A percentile compares a stretch with the other conserved stretches of the same genome.
These are phyloP conservation scores for Fraxinus sp. DNA, from an alignment of 305 asterid genomes.

Conservation along the genomic window DNA sequence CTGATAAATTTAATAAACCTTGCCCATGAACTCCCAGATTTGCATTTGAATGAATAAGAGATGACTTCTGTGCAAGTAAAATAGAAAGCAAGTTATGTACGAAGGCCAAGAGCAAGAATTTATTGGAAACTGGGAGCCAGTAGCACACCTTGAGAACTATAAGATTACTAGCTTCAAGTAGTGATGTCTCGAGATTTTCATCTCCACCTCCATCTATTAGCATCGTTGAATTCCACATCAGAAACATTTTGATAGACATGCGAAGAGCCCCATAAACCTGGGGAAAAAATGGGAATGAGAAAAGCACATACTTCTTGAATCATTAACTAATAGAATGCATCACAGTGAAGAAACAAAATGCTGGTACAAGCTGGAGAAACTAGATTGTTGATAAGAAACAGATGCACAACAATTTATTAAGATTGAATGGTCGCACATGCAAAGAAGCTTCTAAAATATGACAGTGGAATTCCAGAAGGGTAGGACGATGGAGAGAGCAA, in stretches of 20 bases:
- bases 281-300: conserved; percentile 24
- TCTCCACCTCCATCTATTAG: conserved; percentile 98
- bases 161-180: conserved; percentile 97
- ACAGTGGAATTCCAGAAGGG: not conserved
- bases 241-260: conserved; percentile 96
- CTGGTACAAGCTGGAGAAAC: conserved; percentile 15
- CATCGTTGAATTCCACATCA: conserved; percentile 96
- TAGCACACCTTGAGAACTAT: conserved; percentile 82
- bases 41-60: conserved; percentile 92
- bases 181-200: conserved; percentile 87
- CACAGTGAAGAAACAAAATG: conserved; percentile 19
- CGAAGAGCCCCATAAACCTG: conserved; percentile 99
- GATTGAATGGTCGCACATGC: not conserved
- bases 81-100: conserved; percentile 20
- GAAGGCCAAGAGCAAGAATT: conserved; percentile 17
- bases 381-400: not conserved
- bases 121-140: conserved; percentile 21
- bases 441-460: not conserved
- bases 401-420: not conserved
- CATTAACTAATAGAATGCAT: not conserved
- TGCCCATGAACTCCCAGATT: conserved; percentile 97
- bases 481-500: not conserved
- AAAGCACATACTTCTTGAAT: conserved; percentile 1
- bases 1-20: conserved; percentile 85
- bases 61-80: conserved; percentile 62